Conservation (phyloP, 176 grass and related monocot genomes). For the Oryza meridionalis region DNA sequence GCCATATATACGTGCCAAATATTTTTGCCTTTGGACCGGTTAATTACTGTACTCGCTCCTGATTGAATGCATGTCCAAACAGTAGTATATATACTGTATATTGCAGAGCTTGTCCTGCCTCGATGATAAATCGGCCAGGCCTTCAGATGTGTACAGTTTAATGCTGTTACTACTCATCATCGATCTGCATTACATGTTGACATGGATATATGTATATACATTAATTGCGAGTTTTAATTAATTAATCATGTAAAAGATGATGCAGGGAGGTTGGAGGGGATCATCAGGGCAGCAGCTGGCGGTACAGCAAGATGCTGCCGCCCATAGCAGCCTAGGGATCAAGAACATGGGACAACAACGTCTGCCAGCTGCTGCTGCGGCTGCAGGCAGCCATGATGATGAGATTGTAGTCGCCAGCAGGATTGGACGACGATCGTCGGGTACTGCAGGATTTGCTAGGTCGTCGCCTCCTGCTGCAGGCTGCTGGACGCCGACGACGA, state of each 20-base stretch:
- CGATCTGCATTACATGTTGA: too few species aligned
- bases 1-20: neutral
- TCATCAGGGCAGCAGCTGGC: neutral
- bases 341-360: conserved; percentile 20
- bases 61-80: neutral
- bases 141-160: neutral
- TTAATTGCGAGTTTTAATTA: neutral
- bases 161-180: too few species aligned
- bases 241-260: neutral
- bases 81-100: neutral
- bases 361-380: neutral
- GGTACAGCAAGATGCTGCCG: conserved; percentile 30
- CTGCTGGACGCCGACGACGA: conserved; percentile 16
- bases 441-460: conserved; percentile 23
- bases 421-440: conserved; percentile 15
- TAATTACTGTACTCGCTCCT: neutral
- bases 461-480: neutral
- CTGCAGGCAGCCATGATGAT: neutral
- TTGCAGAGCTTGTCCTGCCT: neutral
- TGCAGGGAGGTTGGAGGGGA: conserved; percentile 47
- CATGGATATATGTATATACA: too few species aligned
- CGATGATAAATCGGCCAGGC: neutral
- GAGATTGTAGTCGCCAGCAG: neutral
- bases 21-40: neutral
- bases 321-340: neutral